phyloP scores from a whole-genome alignment of 768 basidiomycete species.

The Lentinula detonsa region DNA sequence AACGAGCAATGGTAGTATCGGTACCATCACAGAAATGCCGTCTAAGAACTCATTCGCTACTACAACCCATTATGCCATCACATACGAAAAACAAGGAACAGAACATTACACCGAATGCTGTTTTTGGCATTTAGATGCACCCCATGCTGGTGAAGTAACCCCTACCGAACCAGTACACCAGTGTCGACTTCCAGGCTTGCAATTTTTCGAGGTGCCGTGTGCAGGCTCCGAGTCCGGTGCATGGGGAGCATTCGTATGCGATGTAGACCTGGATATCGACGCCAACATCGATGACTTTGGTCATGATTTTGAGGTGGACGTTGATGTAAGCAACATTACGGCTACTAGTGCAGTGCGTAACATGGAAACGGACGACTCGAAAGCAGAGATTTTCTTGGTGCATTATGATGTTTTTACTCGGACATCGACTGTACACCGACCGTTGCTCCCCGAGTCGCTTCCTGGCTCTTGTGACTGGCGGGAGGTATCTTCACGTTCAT shows the following conservation, averaged over 20 bases:
- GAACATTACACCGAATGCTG: not conserved
- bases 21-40: not conserved
- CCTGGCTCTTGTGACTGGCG: not conserved
- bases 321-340: not conserved
- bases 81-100: not conserved
- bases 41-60: not conserved
- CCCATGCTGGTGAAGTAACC: not conserved
- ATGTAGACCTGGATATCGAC: not conserved
- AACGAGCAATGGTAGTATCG: not conserved
- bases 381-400: not conserved
- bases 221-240: constrained; percentile 1
- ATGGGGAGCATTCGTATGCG: not conserved
- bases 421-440: not conserved
- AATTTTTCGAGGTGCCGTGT: not conserved
- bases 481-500: not conserved
- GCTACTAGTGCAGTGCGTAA: not conserved
- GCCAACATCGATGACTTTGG: not conserved
- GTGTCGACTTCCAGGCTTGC: not conserved
- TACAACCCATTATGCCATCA: not conserved
- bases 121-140: not conserved
- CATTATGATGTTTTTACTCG: not conserved
- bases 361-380: not conserved
- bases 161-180: not conserved
- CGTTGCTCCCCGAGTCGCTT: not conserved
- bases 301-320: constrained; percentile 1